A percentile compares a stretch with the other conserved stretches of the same genome.
These are phyloP conservation scores for Ascochyta clinopodiicola DNA, from an alignment of 2,329 filamentous ascomycete species.

Conservation along the genomic window DNA sequence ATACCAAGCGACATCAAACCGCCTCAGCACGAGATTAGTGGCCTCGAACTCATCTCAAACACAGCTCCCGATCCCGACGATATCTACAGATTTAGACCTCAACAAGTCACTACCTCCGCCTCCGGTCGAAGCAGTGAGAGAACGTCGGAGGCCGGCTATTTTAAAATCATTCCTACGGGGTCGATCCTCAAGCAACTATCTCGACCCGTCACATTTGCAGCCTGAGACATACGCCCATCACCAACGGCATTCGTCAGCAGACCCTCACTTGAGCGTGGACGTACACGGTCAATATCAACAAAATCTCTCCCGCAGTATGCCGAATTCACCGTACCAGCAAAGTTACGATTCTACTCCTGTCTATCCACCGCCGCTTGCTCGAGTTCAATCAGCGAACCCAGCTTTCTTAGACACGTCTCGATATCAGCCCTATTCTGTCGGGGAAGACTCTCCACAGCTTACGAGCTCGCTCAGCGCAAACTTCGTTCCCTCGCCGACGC, in stretches of 20 bases:
- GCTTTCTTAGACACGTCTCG: slow-evolving; percentile 21
- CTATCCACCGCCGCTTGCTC: slow-evolving; percentile 23
- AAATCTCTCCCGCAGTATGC: slow-evolving; percentile 44
- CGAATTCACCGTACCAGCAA: slow-evolving; percentile 38
- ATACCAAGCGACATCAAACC: slow-evolving; percentile 37
- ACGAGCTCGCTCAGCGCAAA: slow-evolving; percentile 26
- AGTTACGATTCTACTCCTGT: slow-evolving; percentile 14
- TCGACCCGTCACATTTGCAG: slow-evolving; percentile 19
- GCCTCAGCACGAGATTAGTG: slow-evolving; percentile 24
- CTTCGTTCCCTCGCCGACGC: slow-evolving; percentile 32
- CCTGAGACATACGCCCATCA: slow-evolving; percentile 10
- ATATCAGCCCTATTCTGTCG: slow-evolving; percentile 26
- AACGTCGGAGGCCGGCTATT: slow-evolving; percentile 29
- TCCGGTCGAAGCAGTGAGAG: slow-evolving; percentile 32
- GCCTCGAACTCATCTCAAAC: slow-evolving; percentile 22
- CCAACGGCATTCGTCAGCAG: slow-evolving; percentile 31
- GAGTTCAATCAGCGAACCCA: slow-evolving; percentile 32
- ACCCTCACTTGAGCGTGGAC: slow-evolving; percentile 31
- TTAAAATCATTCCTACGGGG: slow-evolving; percentile 38
- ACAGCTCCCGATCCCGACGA: slow-evolving; percentile 19
- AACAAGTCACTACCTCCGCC: slow-evolving; percentile 43
- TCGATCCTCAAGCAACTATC: slow-evolving; percentile 28
- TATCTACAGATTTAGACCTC: slow-evolving; percentile 31
- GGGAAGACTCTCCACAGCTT: slow-evolving; percentile 5
- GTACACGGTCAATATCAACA: slow-evolving; percentile 26